These are phyloP conservation scores for Tremellales sp. DNA, from an alignment of 1,284 basidiomycete genomes.

Conservation along the genomic window DNA sequence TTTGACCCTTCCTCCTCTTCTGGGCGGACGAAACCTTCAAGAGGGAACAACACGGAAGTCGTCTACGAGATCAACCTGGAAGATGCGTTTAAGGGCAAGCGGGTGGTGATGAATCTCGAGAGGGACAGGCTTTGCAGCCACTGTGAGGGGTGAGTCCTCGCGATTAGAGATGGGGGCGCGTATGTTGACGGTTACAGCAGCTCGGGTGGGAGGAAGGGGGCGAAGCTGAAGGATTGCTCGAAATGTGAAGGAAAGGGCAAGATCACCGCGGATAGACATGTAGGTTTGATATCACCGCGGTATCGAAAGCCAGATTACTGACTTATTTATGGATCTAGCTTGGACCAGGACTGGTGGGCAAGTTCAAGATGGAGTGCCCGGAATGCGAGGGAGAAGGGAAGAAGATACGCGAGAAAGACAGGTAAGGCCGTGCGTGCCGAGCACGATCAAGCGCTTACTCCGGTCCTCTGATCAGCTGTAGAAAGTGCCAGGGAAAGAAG, in stretches of 20 bases:
- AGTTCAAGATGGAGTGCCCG: conserved; percentile 58
- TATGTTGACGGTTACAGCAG: conserved; percentile 49
- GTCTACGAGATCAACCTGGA: conserved; percentile 83
- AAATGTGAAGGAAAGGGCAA: conserved; percentile 70
- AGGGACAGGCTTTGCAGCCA: conserved; percentile 72
- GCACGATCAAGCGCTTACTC: not conserved
- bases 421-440: conserved; percentile 51
- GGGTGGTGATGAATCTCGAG: conserved; percentile 83
- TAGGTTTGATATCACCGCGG: conserved; percentile 20
- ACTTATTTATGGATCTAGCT: conserved; percentile 25
- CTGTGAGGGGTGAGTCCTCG: conserved; percentile 66
- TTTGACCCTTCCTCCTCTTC: conserved; percentile 52
- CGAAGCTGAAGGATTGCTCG: conserved; percentile 74
- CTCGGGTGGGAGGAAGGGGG: conserved; percentile 71
- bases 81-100: conserved; percentile 88
- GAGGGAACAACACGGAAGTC: conserved; percentile 66
- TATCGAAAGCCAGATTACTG: conserved; percentile 1
- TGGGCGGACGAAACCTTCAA: conserved; percentile 49
- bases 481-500: conserved; percentile 88
- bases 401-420: conserved; percentile 81
- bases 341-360: conserved; percentile 49
- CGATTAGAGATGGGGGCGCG: not conserved
- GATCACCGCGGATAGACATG: conserved; percentile 43
- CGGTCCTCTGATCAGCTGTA: conserved; percentile 66
- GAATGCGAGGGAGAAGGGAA: conserved; percentile 77